Evolutionary conservation across 73 alveolate genomes (phyloP).

Genomic region (Tetrahymena thermophila): DNA sequence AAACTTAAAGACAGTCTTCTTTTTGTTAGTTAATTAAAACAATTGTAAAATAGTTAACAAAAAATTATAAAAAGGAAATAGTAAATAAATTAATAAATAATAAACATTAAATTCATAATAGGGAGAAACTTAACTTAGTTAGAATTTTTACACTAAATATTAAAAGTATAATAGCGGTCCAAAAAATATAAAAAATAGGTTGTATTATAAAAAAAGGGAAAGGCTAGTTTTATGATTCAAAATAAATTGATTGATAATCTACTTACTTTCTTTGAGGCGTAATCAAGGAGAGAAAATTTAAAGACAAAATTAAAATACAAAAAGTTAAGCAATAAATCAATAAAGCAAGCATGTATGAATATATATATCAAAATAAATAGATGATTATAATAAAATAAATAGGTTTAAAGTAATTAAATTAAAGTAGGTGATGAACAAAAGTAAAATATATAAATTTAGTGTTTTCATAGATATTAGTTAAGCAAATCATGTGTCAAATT

Average conservation of each 20-base stretch:
- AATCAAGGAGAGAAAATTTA: not conserved
- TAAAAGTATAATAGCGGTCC: not conserved
- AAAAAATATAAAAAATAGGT: not conserved
- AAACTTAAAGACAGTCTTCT: not conserved
- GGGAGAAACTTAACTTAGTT: not conserved
- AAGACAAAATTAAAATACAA: not conserved
- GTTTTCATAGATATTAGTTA: not conserved
- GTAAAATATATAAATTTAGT: not conserved
- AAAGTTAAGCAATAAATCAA: too few relatives aligned
- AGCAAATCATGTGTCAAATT: not conserved
- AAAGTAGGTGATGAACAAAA: not conserved
- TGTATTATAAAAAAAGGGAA: too few relatives aligned
- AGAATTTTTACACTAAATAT: not conserved
- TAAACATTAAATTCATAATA: not conserved
- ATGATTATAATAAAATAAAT: not conserved
- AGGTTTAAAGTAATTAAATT: not conserved
- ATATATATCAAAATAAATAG: too few relatives aligned
- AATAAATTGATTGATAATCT: too few relatives aligned
- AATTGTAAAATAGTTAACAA: not conserved
- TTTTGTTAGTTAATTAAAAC: not conserved
- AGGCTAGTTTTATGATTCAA: not conserved
- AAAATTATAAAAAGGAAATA: not conserved
- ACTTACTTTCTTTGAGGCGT: not conserved
- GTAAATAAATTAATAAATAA: not conserved
- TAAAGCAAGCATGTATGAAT: not conserved